Evolutionary conservation across 2,329 filamentous ascomycete species (phyloP).

Genomic region (Fusarium coffeatum): DNA sequence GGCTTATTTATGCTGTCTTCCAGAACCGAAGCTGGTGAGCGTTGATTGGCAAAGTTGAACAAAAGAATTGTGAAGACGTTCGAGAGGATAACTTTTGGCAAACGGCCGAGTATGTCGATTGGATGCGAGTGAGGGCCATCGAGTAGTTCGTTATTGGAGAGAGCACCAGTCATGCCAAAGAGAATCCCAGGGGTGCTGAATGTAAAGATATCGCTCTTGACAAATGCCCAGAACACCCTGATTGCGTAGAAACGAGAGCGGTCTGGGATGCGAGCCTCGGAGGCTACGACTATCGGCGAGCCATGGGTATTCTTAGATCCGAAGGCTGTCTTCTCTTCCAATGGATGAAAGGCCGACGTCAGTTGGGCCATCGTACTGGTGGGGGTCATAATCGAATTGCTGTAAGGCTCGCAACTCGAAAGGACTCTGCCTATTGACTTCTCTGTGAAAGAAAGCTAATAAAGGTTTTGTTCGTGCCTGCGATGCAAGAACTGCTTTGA

Average conservation of each 20-base stretch:
- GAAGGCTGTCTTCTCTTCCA: accelerated
- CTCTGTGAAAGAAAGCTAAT: no score
- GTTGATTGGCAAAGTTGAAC: background rate
- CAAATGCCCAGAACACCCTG: background rate
- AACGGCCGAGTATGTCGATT: accelerated
- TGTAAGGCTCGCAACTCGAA: accelerated
- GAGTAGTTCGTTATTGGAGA: accelerated
- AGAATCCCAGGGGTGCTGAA: background rate
- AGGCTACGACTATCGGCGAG: accelerated
- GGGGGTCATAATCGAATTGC: no score
- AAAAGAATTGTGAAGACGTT: background rate
- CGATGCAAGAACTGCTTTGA: background rate
- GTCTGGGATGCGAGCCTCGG: accelerated
- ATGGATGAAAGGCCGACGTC: background rate
- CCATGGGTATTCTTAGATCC: accelerated
- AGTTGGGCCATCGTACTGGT: background rate
- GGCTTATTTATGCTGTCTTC: background rate
- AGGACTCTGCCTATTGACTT: accelerated
- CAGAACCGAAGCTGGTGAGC: background rate
- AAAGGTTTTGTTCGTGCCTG: accelerated
- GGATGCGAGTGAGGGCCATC: accelerated
- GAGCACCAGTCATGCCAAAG: background rate
- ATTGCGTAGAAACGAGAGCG: background rate
- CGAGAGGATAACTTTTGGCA: background rate
- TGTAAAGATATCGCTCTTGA: background rate